Base-by-base conservation (phyloP, 208 protist genomes). In the Leishmania martiniquensis region DNA sequence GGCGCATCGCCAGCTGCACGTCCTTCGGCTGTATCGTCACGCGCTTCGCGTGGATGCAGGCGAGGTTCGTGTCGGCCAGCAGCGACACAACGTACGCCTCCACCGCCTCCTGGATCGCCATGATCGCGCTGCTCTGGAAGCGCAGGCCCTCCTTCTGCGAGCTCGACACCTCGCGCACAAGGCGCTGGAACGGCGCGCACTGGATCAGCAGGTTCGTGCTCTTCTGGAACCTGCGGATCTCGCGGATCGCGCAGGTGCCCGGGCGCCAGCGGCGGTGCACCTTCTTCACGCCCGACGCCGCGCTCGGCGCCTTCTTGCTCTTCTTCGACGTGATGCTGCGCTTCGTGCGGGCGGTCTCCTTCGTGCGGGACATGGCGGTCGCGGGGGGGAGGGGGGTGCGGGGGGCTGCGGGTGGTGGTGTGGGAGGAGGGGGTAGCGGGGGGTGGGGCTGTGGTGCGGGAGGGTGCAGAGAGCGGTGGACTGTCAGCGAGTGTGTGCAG, bases 301-400 rank as follows among this genome's bases (percentile, higher is more conserved):
- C 95, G 92, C 99, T 99, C 78, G 95, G 89, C 37, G 98, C 99
- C 54, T 99, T 98, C 95, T 99, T 99, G 84, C 97, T 98, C 86
- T 99, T 85, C 98, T 95, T 86, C 92, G 98, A 73, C 91, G 98
- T 94, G 98, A 99, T 83, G 96, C 96, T 91, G 97, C 96, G 97
- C 95, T 99, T 99, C 70, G 84, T 83, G 83, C 99, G 94, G 66
- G 99, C 97, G 57, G 98, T 99, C 86, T 99, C 98, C 93, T 99
- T 99, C 29, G 98, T 99, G 87, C 98, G 93, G 72, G 98, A 98
- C 98, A 99, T 99, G 65, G 22, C 75, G 74, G 52, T 45, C 39
- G 37, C 29, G 29, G 60, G 60, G 39, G 60, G 37, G 39, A 7
- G 20, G 42, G 45, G 45, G 34, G 32, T 51, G 29, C 13, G 1